Conservation (phyloP, 176 grass and related monocot genomes). For the Areca catechu region DNA sequence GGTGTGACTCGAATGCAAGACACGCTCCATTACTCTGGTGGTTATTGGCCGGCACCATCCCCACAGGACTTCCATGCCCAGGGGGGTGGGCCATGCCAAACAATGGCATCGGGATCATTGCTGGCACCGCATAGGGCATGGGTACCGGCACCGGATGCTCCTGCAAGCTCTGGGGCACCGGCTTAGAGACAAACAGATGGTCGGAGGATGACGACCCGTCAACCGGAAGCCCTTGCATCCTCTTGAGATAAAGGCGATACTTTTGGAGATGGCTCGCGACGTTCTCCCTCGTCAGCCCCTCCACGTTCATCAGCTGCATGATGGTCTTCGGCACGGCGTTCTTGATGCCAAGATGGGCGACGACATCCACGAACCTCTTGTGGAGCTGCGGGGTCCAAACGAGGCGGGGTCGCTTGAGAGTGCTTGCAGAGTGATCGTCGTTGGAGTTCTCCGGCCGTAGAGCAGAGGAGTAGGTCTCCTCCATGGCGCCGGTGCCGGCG, state of each 20-base stretch:
- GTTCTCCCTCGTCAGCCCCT: conserved; percentile 78
- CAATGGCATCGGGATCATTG: conserved; percentile 7
- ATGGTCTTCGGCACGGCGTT: conserved; percentile 89
- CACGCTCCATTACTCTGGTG: background rate
- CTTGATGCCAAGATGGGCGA: conserved; percentile 85
- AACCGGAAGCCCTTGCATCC: conserved; percentile 60
- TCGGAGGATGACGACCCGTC: conserved; percentile 36
- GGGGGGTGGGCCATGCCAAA: conserved; percentile 23
- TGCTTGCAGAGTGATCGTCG: conserved; percentile 13
- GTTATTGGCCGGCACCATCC: background rate
- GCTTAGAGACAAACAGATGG: conserved; percentile 49
- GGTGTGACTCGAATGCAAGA: background rate
- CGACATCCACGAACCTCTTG: conserved; percentile 92
- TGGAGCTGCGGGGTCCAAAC: conserved; percentile 97
- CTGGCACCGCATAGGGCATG: conserved; percentile 13
- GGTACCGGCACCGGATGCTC: conserved; percentile 27
- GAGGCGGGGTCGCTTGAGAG: conserved; percentile 42
- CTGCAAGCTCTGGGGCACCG: conserved; percentile 30
- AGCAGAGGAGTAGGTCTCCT: conserved; percentile 28
- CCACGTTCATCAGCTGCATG: conserved; percentile 99
- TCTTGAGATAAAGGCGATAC: conserved; percentile 74
- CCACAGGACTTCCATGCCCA: background rate
- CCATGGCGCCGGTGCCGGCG: conserved; percentile 3
- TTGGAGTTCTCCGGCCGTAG: conserved; percentile 2
- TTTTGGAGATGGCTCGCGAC: conserved; percentile 92